These are phyloP conservation scores for Magnolia changhungtana DNA, from an alignment of 164 flowering plant genomes.

Conservation along the genomic window DNA sequence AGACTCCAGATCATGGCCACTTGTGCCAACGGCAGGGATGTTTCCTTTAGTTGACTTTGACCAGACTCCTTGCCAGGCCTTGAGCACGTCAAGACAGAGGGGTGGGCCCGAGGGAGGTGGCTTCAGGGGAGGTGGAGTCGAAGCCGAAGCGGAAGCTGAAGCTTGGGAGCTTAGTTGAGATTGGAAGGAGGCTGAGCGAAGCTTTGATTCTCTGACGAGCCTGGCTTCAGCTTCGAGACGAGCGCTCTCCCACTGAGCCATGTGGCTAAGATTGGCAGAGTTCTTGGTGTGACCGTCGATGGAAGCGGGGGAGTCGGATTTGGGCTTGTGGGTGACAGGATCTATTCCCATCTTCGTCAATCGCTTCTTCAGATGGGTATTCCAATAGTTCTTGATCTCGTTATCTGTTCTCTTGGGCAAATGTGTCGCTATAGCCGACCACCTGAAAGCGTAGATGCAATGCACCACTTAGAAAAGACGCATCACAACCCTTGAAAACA, in stretches of 20 bases:
- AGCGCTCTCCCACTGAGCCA: constrained; percentile 98
- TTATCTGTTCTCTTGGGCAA: constrained; percentile 54
- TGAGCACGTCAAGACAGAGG: constrained; percentile 44
- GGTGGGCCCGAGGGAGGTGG: constrained; percentile 4
- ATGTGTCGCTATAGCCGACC: constrained; percentile 97
- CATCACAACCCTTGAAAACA: neutral
- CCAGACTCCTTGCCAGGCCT: constrained; percentile 45
- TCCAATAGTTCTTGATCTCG: constrained; percentile 73
- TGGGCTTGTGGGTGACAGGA: constrained; percentile 92
- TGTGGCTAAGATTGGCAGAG: constrained; percentile 78
- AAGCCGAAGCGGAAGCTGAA: neutral
- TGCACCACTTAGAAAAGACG: neutral
- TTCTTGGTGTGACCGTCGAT: constrained; percentile 48
- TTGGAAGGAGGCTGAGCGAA: constrained; percentile 35
- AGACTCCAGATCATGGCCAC: constrained; percentile 40
- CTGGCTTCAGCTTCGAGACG: constrained; percentile 91
- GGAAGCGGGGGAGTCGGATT: constrained; percentile 47
- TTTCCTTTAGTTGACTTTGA: constrained; percentile 12
- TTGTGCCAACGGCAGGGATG: neutral
- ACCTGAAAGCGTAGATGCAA: constrained; percentile 34
- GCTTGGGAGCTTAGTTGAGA: neutral
- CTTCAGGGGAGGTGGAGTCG: neutral
- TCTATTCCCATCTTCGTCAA: constrained; percentile 86
- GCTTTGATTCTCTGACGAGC: constrained; percentile 66
- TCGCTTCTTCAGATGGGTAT: constrained; percentile 90